Evolutionary conservation across 2,329 filamentous ascomycete species (phyloP).

Genomic region (Penicillium sp.): DNA sequence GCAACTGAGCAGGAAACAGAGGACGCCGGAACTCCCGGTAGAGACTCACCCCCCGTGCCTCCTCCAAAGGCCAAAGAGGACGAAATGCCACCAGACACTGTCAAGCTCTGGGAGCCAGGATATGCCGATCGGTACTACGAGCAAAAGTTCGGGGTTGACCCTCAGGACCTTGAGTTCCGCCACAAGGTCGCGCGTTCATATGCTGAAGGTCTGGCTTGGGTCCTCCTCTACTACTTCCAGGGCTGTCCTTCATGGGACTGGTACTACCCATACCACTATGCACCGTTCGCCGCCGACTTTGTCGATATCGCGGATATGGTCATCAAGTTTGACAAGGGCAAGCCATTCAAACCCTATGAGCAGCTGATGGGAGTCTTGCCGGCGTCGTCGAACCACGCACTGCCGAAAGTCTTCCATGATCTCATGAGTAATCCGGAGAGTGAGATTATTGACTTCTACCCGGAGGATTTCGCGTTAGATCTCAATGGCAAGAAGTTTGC

Average conservation of each 20-base stretch:
- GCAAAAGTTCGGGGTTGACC: conserved; percentile 87
- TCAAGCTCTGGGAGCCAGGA: conserved; percentile 91
- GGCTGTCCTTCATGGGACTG: conserved; percentile 98
- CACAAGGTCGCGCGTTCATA: conserved; percentile 89
- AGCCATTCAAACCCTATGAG: conserved; percentile 87
- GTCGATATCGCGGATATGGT: conserved; percentile 77
- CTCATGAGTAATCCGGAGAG: conserved; percentile 88
- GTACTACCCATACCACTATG: conserved; percentile 99
- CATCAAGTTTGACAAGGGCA: conserved; percentile 79
- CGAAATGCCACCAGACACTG: conserved; percentile 73
- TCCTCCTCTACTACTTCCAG: conserved; percentile 95
- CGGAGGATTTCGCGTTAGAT: conserved; percentile 88
- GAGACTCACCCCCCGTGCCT: conserved; percentile 58
- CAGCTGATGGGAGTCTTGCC: conserved; percentile 98
- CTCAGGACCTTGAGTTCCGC: conserved; percentile 80
- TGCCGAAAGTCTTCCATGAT: conserved; percentile 83
- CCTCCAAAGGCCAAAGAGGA: conserved; percentile 58
- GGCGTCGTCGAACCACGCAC: conserved; percentile 86
- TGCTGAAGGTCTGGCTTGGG: conserved; percentile 93
- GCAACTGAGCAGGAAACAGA: conserved; percentile 43
- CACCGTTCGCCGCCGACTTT: conserved; percentile 95
- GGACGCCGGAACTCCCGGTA: conserved; percentile 58
- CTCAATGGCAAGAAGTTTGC: conserved; percentile 98
- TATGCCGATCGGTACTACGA: conserved; percentile 96
- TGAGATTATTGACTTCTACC: conserved; percentile 96